These are phyloP conservation scores for Suhomyces sp. DNA, from an alignment of 805 yeast genomes.

Conservation along the genomic window DNA sequence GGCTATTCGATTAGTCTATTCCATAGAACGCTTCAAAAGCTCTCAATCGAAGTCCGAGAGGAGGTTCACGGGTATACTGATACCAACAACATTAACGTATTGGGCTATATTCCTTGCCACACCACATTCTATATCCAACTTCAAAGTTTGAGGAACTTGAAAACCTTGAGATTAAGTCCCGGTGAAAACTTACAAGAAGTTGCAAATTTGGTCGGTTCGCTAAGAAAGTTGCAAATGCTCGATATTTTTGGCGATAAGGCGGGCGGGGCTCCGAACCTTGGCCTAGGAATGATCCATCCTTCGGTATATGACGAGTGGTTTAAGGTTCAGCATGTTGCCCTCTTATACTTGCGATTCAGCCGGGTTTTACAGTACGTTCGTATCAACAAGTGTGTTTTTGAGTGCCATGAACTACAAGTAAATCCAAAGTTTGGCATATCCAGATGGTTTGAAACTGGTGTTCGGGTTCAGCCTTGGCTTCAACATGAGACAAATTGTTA, in stretches of 20 bases:
- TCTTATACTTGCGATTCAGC: slow-evolving; percentile 31
- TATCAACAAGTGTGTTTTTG: slow-evolving; percentile 50
- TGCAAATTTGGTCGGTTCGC: slow-evolving; percentile 18
- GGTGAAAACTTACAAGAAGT: slow-evolving; percentile 23
- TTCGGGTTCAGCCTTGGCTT: neutral
- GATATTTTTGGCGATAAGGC: slow-evolving; percentile 51
- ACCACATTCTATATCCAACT: slow-evolving; percentile 7
- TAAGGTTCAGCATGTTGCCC: slow-evolving; percentile 53
- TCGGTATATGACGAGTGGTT: slow-evolving; percentile 57
- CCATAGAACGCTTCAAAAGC: slow-evolving; percentile 24
- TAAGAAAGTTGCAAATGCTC: slow-evolving; percentile 29
- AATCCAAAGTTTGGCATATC: slow-evolving; percentile 47
- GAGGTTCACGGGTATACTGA: slow-evolving; percentile 19
- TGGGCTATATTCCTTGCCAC: slow-evolving; percentile 4
- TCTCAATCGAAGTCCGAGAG: slow-evolving; percentile 41
- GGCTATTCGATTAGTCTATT: slow-evolving; percentile 15
- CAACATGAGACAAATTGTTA: neutral
- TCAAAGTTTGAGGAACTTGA: slow-evolving; percentile 21
- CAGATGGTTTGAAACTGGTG: slow-evolving; percentile 43
- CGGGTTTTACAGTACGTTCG: slow-evolving; percentile 38
- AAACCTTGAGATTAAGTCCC: slow-evolving; percentile 42
- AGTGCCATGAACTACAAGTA: slow-evolving; percentile 21
- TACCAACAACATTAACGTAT: slow-evolving; percentile 5
- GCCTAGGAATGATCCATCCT: slow-evolving; percentile 51
- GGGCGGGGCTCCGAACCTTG: slow-evolving; percentile 54